Base-by-base conservation (phyloP, 2,329 filamentous ascomycete species). In the Sporothrix brasiliensis region DNA sequence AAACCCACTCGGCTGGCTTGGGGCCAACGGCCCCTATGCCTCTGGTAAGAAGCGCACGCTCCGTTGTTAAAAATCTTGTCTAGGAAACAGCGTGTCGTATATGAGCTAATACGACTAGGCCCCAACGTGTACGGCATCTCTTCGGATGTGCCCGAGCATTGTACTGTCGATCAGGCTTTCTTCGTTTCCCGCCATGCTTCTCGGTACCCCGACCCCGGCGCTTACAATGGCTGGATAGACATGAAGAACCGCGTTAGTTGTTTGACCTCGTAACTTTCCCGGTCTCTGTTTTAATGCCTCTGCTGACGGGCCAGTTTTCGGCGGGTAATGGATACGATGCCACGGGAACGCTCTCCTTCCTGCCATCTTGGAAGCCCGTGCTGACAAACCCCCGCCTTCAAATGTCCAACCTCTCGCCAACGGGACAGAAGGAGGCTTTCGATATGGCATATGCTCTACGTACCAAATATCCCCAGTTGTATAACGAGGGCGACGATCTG, bases 121-220 rank as follows among this genome's bases (percentile, higher is more conserved):
- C 85, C 86, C 13, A 84, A 89, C 74, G 82, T 88, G 61, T 83
- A 85, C 71, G 81, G 79, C 14, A 86, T 90, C 69, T 84, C 84
- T 0, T 79, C 83, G 41, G 80, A 84, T 4, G 80, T 87, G 1
- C 88, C 88, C 0, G 80, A 83, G 1, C 81, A 83, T 56, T 91
- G 88, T 76, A 79, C 79, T 11, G 84, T 91, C 4, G 86, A 90
- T 71, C 84, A 88, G 74, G 87, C 85, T 3, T 85, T 86, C 5
- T 89, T 88, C 72, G 79, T 88, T 47, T 82, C 83, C 1, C 84
- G 88, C 21, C 88, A 90, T 79, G 89, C 88, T 21, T 88, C 86
- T 54, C 82, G 88, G 54, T 91, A 86, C 75, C 88, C 88, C 0
- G 88, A 90, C 73, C 79, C 79, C 0, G 86, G 87, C 4, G 87